Conservation (phyloP, 345 rosid genomes). For the Excoecaria agallocha region DNA sequence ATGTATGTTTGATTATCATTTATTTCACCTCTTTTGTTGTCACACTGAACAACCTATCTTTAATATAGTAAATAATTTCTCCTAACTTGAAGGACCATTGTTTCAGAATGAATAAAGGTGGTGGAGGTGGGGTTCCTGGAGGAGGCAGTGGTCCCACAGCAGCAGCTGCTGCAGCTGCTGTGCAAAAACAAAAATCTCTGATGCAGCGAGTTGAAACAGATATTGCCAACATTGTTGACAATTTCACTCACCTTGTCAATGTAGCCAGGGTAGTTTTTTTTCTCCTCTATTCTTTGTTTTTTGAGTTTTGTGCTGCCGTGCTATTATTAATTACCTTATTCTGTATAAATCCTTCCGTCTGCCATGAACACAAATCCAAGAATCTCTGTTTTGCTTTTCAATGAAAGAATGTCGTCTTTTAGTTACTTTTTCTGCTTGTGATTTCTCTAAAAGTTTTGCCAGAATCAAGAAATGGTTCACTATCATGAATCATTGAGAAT, state of each 20-base stretch:
- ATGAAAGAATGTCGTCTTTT: not conserved
- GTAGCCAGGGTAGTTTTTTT: slow-evolving; percentile 52
- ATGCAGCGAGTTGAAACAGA: slow-evolving; percentile 83
- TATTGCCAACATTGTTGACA: slow-evolving; percentile 72
- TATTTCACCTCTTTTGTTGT: too few relatives aligned
- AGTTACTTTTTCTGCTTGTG: not conserved
- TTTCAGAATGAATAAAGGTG: slow-evolving; percentile 63
- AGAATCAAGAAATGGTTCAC: not conserved
- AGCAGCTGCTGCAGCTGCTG: slow-evolving; percentile 72
- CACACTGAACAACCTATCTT: too few relatives aligned
- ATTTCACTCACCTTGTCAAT: slow-evolving; percentile 79
- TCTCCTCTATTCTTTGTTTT: not conserved
- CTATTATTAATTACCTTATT: not conserved
- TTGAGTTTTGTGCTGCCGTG: not conserved
- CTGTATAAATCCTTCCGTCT: not conserved
- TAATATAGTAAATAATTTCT: too few relatives aligned
- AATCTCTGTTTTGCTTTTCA: not conserved
- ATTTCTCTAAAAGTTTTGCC: not conserved
- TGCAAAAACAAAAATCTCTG: slow-evolving; percentile 83
- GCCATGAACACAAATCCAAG: not conserved
- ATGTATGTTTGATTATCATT: too few relatives aligned
- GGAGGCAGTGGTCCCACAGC: slow-evolving; percentile 73
- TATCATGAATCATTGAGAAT: not conserved
- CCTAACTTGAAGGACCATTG: too few relatives aligned
- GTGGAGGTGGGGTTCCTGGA: slow-evolving; percentile 30